A percentile compares a stretch with the other conserved stretches of the same genome.
These are phyloP conservation scores for Fabrea salina DNA, from an alignment of 169 alveolate species.

Conservation along the genomic window DNA sequence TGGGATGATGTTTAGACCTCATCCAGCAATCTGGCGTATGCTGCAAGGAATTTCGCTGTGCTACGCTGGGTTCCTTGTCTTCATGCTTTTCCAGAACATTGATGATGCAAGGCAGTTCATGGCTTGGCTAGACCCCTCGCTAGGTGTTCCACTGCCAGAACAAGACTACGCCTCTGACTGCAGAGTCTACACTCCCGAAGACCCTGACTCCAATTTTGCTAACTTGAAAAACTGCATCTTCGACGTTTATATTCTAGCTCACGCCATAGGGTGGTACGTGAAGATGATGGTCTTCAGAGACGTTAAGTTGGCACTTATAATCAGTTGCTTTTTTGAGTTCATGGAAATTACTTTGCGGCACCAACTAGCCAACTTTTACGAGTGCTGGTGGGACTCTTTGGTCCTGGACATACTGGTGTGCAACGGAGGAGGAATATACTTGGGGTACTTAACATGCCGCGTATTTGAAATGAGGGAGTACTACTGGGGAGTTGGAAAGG, in stretches of 20 bases:
- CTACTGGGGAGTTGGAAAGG: conserved; percentile 34
- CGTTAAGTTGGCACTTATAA: conserved; percentile 72
- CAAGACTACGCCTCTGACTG: conserved; percentile 84
- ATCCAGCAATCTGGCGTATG: conserved; percentile 76
- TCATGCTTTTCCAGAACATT: conserved; percentile 43
- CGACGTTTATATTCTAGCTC: conserved; percentile 85
- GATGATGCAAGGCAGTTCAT: conserved; percentile 58
- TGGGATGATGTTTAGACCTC: conserved; percentile 55
- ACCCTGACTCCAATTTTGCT: conserved; percentile 51
- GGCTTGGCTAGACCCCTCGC: conserved; percentile 65
- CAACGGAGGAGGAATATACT: conserved; percentile 75
- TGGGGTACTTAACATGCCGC: conserved; percentile 47
- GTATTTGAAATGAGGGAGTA: conserved; percentile 18
- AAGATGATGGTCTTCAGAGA: conserved; percentile 87
- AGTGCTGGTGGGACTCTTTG: conserved; percentile 94
- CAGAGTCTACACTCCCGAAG: conserved; percentile 72
- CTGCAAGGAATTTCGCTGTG: conserved; percentile 46
- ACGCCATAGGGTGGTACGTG: conserved; percentile 84
- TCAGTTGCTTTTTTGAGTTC: conserved; percentile 80
- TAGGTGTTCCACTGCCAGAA: conserved; percentile 79
- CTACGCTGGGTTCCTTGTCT: conserved; percentile 32
- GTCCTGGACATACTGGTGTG: conserved; percentile 81
- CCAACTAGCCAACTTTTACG: conserved; percentile 88
- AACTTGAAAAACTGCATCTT: conserved; percentile 57
- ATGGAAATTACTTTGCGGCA: conserved; percentile 87